A percentile compares a stretch with the other conserved stretches of the same genome.
phyloP scores from a whole-genome alignment of 257 asterid genomes.

The Primulina huaijiensis region DNA sequence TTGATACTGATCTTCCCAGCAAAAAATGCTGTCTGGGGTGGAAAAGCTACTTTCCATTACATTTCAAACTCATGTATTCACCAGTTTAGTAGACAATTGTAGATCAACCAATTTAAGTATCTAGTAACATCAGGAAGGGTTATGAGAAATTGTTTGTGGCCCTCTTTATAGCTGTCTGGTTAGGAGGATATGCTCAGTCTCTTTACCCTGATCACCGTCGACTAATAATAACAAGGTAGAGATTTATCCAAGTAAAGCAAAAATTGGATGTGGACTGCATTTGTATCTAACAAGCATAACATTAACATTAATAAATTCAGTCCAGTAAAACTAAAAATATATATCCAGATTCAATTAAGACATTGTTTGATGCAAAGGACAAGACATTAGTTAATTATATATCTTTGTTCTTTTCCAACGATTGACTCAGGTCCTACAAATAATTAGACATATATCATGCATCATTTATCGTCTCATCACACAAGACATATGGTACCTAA shows the following conservation, averaged over 20 bases:
- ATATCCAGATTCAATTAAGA: too few species aligned
- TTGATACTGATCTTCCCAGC: neutral
- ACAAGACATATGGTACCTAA: too few species aligned
- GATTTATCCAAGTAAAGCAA: neutral
- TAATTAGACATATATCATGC: too few species aligned
- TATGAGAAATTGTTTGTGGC: neutral
- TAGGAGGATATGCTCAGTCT: neutral
- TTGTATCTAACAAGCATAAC: neutral
- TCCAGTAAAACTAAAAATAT: neutral
- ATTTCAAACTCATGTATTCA: neutral
- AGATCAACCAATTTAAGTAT: neutral
- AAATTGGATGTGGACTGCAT: neutral
- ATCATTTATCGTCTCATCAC: too few species aligned
- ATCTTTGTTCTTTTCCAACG: too few species aligned
- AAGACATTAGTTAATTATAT: too few species aligned
- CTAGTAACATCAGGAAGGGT: neutral
- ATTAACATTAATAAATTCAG: neutral
- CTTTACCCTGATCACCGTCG: neutral
- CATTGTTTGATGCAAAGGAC: too few species aligned
- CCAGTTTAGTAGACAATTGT: neutral
- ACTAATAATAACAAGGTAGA: too few species aligned
- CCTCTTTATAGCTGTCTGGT: neutral
- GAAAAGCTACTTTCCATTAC: neutral
- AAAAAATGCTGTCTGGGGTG: neutral
- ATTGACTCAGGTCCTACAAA: too few species aligned